Evolutionary conservation across 192 early-diverging fungal species (phyloP), one percentile per base, ranked within the genome.

Genomic region (Irineochytrium annulatum): DNA sequence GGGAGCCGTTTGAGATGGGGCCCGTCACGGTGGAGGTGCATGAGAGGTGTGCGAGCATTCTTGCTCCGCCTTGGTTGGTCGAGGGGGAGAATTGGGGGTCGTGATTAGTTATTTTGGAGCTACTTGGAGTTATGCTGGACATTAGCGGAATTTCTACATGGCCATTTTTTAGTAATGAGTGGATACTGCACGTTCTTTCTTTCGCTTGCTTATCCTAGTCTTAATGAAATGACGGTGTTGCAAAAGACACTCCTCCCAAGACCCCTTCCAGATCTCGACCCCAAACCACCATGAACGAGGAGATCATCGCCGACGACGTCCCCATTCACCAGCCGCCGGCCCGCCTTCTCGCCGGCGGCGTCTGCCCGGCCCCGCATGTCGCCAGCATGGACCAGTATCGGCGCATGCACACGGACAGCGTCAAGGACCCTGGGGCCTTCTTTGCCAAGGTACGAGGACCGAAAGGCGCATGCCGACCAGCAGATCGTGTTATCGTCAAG

Each of bases 391-490:
- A 87, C 55, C 66, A 91, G 70, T 98, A 98, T 83, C 71, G 86
- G 74, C 61, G 79, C 29, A 62, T 91, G 71, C 89, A 91, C 75
- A 78, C 87, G 62, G 78, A 91, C 69, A 88, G 85, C 69, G 78
- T 96, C 62, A 68, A 83, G 43, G 70, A 93, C 57, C 91, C 92
- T 43, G 68, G 77, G n/a, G 76, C 75, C 44, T 95, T 95, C 75
- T 97, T 87, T 75, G 86, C 87, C 62, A 85, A 89, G 74, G 86
- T 89, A 73, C 51, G 63, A 57, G 5, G 19, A 2, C 31, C 55
- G 14, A 26, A 19, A 16, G 11, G 16, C 48, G 26, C 24, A 20
- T 20, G 48, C 24, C 13, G 14, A 6, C 24, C 13, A 6, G 37
- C 57, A 19, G 31, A 19, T 1, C 27, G 3, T 14, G 17, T 20